Base-by-base conservation (phyloP, 352 stramenopile species). In the Bremia lactucae region DNA sequence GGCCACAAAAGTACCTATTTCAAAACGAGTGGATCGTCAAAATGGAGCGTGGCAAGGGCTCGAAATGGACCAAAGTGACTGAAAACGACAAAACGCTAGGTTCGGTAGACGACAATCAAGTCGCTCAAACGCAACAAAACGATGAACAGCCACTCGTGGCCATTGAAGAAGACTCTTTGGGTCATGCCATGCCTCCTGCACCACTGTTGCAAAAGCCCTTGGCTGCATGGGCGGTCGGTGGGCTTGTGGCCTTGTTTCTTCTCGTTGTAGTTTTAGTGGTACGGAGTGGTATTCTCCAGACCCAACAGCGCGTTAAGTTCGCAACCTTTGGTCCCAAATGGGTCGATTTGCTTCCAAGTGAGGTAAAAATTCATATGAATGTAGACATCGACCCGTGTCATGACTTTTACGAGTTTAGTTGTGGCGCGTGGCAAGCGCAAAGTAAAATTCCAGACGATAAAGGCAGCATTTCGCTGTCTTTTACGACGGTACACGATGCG, bases 381-480 rank as follows among this genome's bases (percentile, higher is more conserved):
- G 21, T 20, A 7, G 34, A 23, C 0, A 52, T 72, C 15, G 52
- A 82, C 25, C 78, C 78, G 5, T 90, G 78, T 34, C 46, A 64
- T 0, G 78, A 90, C 56, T 87, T 90, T 29, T 90, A 90, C 65
- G 42, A 68, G 18, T 84, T 84, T 53, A 63, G 68, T 18, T 87
- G 74, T 36, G 74, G 74, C 1, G 20, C 34, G 1, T 87, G 74
- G 74, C 41, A 69, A 23, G 39, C 51, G 24, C 45, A 77, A 18
- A 57, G 55, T 13, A 31, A 59, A 18, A 67, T 87, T 28, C 57
- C 66, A 2, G 41, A 44, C 0, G 69, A 80, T 47, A 59, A 49
- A 28, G 9, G 52, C 6, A 62, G 44, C 45, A 42, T 77, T 6
- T 69, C 46, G 29, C 31, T 66, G n/a, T 54, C 59, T 0, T 69